Percentiles rank a stretch among this genome's conserved stretches.
Evolutionary conservation across 805 yeast species (phyloP).

Genomic region (Wickerhamomyces mucosus): DNA sequence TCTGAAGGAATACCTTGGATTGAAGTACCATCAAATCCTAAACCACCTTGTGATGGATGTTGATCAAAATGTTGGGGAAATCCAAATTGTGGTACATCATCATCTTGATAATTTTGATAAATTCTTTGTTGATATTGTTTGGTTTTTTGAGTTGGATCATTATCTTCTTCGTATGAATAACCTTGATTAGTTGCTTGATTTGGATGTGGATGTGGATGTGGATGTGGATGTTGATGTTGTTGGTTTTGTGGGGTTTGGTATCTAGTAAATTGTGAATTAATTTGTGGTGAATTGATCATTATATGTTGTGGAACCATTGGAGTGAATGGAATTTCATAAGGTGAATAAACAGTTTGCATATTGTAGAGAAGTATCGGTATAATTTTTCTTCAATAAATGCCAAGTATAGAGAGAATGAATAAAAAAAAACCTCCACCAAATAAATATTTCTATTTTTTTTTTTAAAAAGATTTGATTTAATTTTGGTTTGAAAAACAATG

Average conservation of each 20-base stretch:
- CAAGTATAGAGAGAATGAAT: background rate
- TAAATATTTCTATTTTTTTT: too few species aligned
- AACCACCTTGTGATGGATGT: background rate
- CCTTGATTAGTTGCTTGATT: background rate
- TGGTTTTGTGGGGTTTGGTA: conserved; percentile 3
- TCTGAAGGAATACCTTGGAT: background rate
- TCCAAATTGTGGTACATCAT: too few species aligned
- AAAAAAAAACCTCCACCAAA: too few species aligned
- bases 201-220: conserved; percentile 1
- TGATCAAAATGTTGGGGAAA: too few species aligned
- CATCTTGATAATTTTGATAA: background rate
- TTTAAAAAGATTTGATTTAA: too few species aligned
- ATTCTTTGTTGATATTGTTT: background rate
- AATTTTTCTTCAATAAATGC: background rate
- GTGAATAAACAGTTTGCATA: conserved; percentile 19
- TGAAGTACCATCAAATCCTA: background rate
- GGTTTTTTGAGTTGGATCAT: background rate
- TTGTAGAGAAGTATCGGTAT: background rate
- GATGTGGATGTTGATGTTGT: too few species aligned
- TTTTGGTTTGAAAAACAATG: too few species aligned
- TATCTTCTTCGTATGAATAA: background rate
- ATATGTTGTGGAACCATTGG: conserved; percentile 19
- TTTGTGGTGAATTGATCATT: conserved; percentile 15
- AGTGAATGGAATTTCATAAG: conserved; percentile 16
- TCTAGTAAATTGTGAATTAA: conserved; percentile 7